phyloP scores from a whole-genome alignment of 768 basidiomycete genomes.

The Tephrocybe rancida region DNA sequence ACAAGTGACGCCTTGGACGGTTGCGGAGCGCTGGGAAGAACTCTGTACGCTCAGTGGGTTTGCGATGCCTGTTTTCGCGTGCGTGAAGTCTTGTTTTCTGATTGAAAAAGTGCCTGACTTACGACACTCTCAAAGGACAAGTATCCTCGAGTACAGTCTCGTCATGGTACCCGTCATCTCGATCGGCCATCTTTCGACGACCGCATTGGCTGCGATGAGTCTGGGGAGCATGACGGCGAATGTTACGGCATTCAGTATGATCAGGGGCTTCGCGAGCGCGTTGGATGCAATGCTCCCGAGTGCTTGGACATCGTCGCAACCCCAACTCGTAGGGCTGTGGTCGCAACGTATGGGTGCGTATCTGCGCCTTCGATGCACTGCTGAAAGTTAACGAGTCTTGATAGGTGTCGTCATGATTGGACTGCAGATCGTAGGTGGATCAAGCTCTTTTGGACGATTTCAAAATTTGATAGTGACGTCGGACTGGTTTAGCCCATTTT shows the following conservation, averaged over 20 bases:
- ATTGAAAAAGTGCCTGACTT: not conserved
- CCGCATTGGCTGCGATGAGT: conserved; percentile 82
- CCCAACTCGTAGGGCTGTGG: conserved; percentile 92
- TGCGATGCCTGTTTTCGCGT: conserved; percentile 11
- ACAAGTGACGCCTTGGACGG: not conserved
- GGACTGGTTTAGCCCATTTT: conserved; percentile 47
- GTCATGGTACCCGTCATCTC: conserved; percentile 81
- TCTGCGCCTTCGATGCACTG: not conserved
- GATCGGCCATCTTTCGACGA: conserved; percentile 89
- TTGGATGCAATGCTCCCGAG: conserved; percentile 93
- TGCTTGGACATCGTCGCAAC: conserved; percentile 89
- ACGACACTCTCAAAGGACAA: conserved; percentile 48
- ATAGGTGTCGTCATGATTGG: conserved; percentile 62
- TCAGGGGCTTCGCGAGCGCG: conserved; percentile 80
- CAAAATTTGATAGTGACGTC: conserved; percentile 23
- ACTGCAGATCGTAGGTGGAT: conserved; percentile 52
- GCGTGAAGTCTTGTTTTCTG: not conserved
- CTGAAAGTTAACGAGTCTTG: not conserved
- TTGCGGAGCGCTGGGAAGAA: conserved; percentile 8
- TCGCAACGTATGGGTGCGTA: conserved; percentile 75
- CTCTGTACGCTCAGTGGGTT: not conserved
- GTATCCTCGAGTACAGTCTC: conserved; percentile 84
- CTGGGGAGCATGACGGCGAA: conserved; percentile 73
- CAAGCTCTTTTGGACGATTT: not conserved
- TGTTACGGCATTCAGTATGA: conserved; percentile 76